Evolutionary conservation across 306 rosid genomes (phyloP), one percentile per base, ranked within the genome.

Genomic region (Vicia villosa): DNA sequence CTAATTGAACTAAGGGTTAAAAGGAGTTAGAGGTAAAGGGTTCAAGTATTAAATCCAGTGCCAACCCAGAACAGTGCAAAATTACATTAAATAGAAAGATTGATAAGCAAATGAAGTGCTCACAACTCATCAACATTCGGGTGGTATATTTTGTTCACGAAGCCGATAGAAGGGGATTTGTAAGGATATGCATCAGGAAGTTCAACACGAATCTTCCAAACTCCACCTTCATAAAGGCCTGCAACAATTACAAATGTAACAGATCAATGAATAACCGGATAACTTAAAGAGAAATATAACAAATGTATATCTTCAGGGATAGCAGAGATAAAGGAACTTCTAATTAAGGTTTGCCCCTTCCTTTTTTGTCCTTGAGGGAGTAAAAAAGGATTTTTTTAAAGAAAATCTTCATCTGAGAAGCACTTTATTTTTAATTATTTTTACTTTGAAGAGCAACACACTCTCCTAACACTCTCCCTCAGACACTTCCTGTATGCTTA

Each of bases 141-240:
- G 80, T 95, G 97, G 80, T 82, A 95, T 55, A 95, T 95, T 80
- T 91, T 95, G 90, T 95, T 95, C 77, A 89, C 94, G 78, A 95
- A 95, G 32, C 95, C 97, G 13, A 95, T 83, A 40, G 99, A 95
- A 36, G 99, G 97, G 61, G 99, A 95, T 83, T 91, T 91, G 80
- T 91, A 95, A 24, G 99, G 99, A 70, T 95, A 95, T 12, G 99
- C 97, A 32, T 95, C 99, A 8, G 99, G 99, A 74, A 95, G 96
- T 83, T 91, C 97, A 21, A 95, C 99, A 13, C 85, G 96, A 70
- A 95, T 79, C 84, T 95, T 95, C 99, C 99, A 95, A 66, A 95
- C 80, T 28, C 99, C 99, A 0, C 97, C 87, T 86, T 95, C 99
- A 70, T 95, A 86, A 68, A 88, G 96, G 80, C 97, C 95, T 95